Percentiles rank a stretch among this genome's conserved stretches.
Evolutionary conservation across 2,329 filamentous ascomycete genomes (phyloP).

Genomic region (Seiridium cupressi): DNA sequence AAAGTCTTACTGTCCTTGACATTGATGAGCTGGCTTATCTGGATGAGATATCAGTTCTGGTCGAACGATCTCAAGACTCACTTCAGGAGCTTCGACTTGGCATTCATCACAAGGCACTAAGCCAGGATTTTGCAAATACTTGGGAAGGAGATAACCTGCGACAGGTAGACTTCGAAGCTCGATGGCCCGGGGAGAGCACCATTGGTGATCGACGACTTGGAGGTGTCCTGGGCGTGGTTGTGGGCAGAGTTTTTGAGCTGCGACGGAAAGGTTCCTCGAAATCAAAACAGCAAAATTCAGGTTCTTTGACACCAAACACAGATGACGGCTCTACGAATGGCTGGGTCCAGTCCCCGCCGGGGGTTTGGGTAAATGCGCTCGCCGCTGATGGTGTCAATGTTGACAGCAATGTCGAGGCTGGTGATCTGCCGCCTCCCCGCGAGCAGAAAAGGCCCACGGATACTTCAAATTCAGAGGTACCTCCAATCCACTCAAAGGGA

Average conservation of each 20-base stretch:
- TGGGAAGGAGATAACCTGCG: slow-evolving; percentile 63
- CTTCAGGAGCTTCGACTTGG: slow-evolving; percentile 73
- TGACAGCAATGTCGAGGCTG: not conserved
- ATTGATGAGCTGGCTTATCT: slow-evolving; percentile 81
- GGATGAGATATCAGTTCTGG: slow-evolving; percentile 77
- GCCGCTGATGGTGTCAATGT: not conserved
- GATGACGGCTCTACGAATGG: not conserved
- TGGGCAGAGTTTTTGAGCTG: slow-evolving; percentile 66
- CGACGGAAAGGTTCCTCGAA: slow-evolving; percentile 1
- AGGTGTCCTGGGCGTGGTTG: slow-evolving; percentile 66
- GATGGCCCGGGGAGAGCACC: slow-evolving; percentile 53
- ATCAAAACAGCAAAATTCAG: not conserved
- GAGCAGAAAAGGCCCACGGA: not conserved
- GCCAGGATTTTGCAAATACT: slow-evolving; percentile 53
- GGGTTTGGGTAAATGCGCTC: not conserved
- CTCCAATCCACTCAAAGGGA: not conserved
- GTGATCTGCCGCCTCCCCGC: not conserved
- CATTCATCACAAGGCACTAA: slow-evolving; percentile 52
- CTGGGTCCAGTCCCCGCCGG: not conserved
- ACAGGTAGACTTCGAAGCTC: slow-evolving; percentile 60
- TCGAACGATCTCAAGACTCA: slow-evolving; percentile 65
- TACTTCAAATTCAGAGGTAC: not conserved
- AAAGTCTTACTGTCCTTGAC: slow-evolving; percentile 73
- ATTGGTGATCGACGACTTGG: slow-evolving; percentile 65
- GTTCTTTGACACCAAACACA: not conserved